Evolutionary conservation across 768 basidiomycete genomes (phyloP), one percentile per base, ranked within the genome.

Genomic region (Kwoniella newhampshirensis): DNA sequence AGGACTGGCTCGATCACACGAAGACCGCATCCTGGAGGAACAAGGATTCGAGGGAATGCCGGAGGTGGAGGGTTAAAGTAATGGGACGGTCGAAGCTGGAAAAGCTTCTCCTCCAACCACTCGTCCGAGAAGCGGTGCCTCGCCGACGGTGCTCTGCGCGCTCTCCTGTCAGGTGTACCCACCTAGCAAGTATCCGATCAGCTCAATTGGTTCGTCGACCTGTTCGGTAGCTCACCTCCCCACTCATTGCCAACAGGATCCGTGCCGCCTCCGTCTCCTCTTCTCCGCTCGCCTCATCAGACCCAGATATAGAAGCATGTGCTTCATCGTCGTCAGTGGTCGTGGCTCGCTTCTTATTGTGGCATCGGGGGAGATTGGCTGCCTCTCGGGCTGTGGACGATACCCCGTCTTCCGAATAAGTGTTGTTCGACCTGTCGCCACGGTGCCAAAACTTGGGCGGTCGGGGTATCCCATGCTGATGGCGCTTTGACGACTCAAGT

Each of bases 401-500:
- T 23, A n/a, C 40, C 18, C 17, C n/a, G 40, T n/a, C 40, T 42
- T 42, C 40, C 8, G 40, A 23, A 42, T 7, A 42, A 42, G 40
- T 8, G 40, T n/a, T 13, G 32, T 6, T 6, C 17, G 40, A 42
- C 21, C 18, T 42, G 6, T 7, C 7, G 17, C 15, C 44, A 23
- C 20, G 44, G 6, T 17, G 20, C 50, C 57, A 59, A 32, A 32
- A 59, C n/a, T 27, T 18, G 8, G 1, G 12, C 15, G 57, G 57
- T 4, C 57, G 41, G 4, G 43, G 42, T 12, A 5, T 11, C 17
- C 40, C 47, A 23, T 59, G 50, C n/a, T 51, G 41, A 4, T 25
- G 17, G 1, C 25, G 25, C 57, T 59, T 27, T 9, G 12, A 3
- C 44, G 35, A 12, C 21, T 2, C n/a, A n/a, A n/a, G 21, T 35